Base-by-base conservation (phyloP, 2,329 filamentous ascomycete species). In the Drechslerella coelobrocha region DNA sequence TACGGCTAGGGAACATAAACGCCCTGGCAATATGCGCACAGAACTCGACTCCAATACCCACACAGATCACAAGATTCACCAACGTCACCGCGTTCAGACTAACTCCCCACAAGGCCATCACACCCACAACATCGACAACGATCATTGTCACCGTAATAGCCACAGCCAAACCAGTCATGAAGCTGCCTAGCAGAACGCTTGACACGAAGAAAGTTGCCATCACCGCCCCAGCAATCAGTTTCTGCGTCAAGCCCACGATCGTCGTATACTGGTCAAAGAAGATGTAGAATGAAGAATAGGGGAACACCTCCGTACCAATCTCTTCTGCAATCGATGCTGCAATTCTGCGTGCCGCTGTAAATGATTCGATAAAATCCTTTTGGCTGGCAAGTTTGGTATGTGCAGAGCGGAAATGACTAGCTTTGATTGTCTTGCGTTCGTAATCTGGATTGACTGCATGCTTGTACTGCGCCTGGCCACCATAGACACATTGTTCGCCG, bases 241-340 rank as follows among this genome's bases (percentile, higher is more conserved):
- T 86, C 0, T 85, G 88, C 0, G 93, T 92, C 2, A 97, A 83
- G 9, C 84, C 83, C 19, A 96, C 86, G 72, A 99, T 97, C 65
- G 85, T 86, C 4, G 91, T 85, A 77, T 99, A 99, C 78, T 97
- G 94, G 78, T 99, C 94, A 78, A 99, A 99, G 84, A 97, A 99
- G 78, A 99, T 92, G 81, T 99, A 99, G 79, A 96, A 96, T 71
- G 97, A 88, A 75, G 91, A 95, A 81, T 99, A 99, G 0, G 94
- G 91, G 83, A 99, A 99, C 2, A 99, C 88, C 23, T 94, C 88
- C 21, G 90, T 86, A 3, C 87, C 85, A 2, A 92, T 92, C 55
- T 84, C 83, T 57, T 84, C 80, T 12, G 84, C 88, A 55, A 99
- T 88, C 26, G 89, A 88, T 10, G 86, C 81, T 0, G 93, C 88